These are phyloP conservation scores for Neurospora cerealis DNA, from an alignment of 495 filamentous ascomycete species.

Conservation along the genomic window DNA sequence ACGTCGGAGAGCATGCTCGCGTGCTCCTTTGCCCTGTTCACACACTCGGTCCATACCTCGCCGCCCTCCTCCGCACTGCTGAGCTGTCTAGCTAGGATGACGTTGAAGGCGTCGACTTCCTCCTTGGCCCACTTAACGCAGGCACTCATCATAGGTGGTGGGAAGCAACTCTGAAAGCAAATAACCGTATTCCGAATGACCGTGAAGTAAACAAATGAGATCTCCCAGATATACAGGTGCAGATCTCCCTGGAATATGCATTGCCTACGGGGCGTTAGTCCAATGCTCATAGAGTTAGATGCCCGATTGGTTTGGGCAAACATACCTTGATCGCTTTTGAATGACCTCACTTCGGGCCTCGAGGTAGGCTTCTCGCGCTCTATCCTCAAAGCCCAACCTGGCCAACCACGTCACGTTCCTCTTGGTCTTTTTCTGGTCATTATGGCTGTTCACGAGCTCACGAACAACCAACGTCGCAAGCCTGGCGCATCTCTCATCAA, in stretches of 20 bases:
- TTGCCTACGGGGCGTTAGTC: conserved; percentile 48
- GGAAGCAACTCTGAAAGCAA: conserved; percentile 85
- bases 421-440: conserved; percentile 59
- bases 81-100: conserved; percentile 68
- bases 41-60: conserved; percentile 69
- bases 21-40: conserved; percentile 72
- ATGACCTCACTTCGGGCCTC: conserved; percentile 66
- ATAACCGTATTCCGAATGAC: conserved; percentile 83
- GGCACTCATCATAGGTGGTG: conserved; percentile 73
- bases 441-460: conserved; percentile 61
- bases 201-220: conserved; percentile 95
- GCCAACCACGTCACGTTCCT: conserved; percentile 71
- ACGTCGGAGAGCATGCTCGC: conserved; percentile 72
- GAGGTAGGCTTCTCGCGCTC: conserved; percentile 79
- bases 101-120: conserved; percentile 83
- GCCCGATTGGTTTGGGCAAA: conserved; percentile 4
- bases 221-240: conserved; percentile 82
- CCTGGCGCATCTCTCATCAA: conserved; percentile 74
- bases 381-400: conserved; percentile 79
- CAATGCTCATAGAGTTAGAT: neutral
- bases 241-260: conserved; percentile 92
- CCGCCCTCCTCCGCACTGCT: conserved; percentile 63
- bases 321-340: conserved; percentile 69
- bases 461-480: conserved; percentile 66
- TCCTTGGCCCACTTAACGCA: conserved; percentile 96